These are phyloP conservation scores for Thielaviopsis ethacetica DNA, from an alignment of 2,329 filamentous ascomycete species.

Conservation along the genomic window DNA sequence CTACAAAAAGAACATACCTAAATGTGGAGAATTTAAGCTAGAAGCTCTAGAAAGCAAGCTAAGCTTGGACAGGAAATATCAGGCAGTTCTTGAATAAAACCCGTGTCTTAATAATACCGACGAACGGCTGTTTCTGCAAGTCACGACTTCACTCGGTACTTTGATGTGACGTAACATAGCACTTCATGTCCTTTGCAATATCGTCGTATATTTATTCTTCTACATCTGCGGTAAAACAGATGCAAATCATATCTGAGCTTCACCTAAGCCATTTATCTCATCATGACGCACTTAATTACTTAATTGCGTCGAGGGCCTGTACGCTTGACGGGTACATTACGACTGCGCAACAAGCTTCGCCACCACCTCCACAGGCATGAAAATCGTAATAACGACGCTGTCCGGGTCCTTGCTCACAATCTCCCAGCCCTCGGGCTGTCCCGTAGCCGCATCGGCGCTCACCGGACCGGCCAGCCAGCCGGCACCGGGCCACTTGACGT, in stretches of 20 bases:
- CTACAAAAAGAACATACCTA: background rate
- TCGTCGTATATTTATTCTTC: background rate
- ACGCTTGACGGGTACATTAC: background rate
- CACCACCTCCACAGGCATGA: slow-evolving; percentile 4
- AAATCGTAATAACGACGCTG: background rate
- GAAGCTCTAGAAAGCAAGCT: background rate
- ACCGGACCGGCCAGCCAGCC: slow-evolving; percentile 8
- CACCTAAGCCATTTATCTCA: background rate
- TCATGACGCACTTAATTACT: background rate
- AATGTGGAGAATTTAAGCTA: background rate
- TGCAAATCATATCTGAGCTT: background rate
- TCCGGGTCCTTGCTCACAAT: background rate
- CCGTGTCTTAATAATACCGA: background rate
- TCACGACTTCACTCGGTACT: background rate
- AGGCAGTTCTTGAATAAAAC: background rate
- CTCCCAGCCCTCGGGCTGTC: background rate
- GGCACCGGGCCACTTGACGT: background rate
- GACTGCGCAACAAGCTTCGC: slow-evolving; percentile 8
- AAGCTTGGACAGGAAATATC: background rate
- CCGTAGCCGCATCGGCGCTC: background rate
- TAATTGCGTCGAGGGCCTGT: background rate
- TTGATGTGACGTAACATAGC: background rate
- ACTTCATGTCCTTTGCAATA: background rate
- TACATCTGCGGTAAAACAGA: background rate
- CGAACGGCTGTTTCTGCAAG: background rate